Conservation (phyloP, 768 basidiomycete genomes). For the Hemileccinum impolitum region DNA sequence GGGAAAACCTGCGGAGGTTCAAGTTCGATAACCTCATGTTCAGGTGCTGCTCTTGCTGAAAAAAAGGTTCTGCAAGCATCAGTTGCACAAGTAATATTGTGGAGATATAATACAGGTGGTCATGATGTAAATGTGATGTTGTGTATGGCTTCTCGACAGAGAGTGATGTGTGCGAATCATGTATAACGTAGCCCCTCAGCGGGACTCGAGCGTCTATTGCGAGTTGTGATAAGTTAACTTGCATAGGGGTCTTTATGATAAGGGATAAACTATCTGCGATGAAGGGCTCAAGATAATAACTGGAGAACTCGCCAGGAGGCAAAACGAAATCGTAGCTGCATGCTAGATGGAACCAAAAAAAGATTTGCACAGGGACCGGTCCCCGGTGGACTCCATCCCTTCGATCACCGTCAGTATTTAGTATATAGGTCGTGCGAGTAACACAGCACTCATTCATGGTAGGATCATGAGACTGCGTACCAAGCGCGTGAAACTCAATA, state of each 20-base stretch:
- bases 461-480: slow-evolving; percentile 2
- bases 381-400: slow-evolving; percentile 4
- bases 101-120: neutral
- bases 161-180: neutral
- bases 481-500: neutral
- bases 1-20: too few relatives aligned
- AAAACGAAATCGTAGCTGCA: neutral
- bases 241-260: slow-evolving; percentile 10
- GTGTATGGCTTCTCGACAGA: neutral
- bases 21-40: too few relatives aligned
- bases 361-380: slow-evolving; percentile 9
- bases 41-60: too few relatives aligned
- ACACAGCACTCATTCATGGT: slow-evolving; percentile 5
- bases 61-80: too few relatives aligned
- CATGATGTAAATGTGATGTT: neutral
- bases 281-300: neutral
- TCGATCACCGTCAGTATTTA: slow-evolving; percentile 8
- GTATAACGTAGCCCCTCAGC: neutral
- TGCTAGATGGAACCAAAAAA: neutral
- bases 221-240: slow-evolving; percentile 17
- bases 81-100: too few relatives aligned
- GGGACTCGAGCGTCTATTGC: slow-evolving; percentile 3
- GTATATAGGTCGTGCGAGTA: slow-evolving; percentile 12
- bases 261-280: slow-evolving; percentile 22
- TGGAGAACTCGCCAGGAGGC: neutral